Conservation (phyloP, 2,329 filamentous ascomycete species). For the Trichoderma sp. region DNA sequence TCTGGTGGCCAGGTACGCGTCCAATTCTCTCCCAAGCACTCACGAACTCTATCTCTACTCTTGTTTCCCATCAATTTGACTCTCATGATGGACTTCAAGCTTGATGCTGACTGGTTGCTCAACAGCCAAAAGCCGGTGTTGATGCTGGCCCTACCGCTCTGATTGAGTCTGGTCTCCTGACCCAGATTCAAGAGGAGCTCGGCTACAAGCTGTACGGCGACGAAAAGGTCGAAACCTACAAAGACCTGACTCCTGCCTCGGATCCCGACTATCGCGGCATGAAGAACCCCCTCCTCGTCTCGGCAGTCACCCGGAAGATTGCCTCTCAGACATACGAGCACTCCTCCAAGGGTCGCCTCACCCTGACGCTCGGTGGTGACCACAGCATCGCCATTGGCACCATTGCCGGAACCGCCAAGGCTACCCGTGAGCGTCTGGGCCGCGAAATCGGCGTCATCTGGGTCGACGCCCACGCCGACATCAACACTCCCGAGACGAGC, state of each 20-base stretch:
- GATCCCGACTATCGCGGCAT: slow-evolving; percentile 87
- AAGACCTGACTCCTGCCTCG: slow-evolving; percentile 66
- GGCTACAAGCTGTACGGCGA: slow-evolving; percentile 88
- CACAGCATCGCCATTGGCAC: slow-evolving; percentile 96
- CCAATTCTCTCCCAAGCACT: too few relatives aligned
- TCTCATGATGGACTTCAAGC: not conserved
- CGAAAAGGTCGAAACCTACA: slow-evolving; percentile 77
- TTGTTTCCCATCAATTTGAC: not conserved
- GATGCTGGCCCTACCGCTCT: slow-evolving; percentile 88
- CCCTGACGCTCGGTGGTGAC: slow-evolving; percentile 92
- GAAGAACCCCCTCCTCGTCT: slow-evolving; percentile 90
- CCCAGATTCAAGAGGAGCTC: slow-evolving; percentile 80
- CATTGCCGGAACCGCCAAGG: slow-evolving; percentile 82
- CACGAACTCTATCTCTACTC: too few relatives aligned
- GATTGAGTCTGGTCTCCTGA: slow-evolving; percentile 83
- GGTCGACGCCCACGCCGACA: slow-evolving; percentile 98
- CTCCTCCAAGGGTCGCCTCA: slow-evolving; percentile 78
- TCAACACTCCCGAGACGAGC: slow-evolving; percentile 92
- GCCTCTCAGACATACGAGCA: slow-evolving; percentile 85
- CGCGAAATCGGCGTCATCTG: slow-evolving; percentile 93
- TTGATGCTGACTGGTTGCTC: not conserved
- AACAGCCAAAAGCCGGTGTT: slow-evolving; percentile 83
- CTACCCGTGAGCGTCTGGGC: slow-evolving; percentile 77
- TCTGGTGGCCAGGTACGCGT: slow-evolving; percentile 84
- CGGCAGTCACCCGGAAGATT: slow-evolving; percentile 78